phyloP scores from a whole-genome alignment of 768 basidiomycete species.

The Dendrothele bispora region DNA sequence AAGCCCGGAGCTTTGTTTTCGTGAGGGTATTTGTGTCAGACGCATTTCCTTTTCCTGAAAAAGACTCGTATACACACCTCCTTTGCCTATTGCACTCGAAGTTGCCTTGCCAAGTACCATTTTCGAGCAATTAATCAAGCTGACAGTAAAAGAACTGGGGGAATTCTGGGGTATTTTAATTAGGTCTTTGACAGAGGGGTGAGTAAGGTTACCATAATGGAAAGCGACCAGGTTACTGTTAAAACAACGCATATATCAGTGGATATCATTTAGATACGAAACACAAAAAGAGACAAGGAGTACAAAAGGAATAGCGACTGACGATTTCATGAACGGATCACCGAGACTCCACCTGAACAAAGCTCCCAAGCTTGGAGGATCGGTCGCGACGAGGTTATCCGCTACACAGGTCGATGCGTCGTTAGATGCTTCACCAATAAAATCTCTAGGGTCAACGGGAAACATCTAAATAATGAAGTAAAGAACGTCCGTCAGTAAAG shows the following conservation, averaged over 20 bases:
- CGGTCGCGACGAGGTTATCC: conserved; percentile 57
- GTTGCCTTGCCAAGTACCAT: no score
- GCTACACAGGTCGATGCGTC: conserved; percentile 49
- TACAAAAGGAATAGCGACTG: conserved; percentile 26
- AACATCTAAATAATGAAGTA: conserved; percentile 46
- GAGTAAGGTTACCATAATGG: conserved; percentile 69
- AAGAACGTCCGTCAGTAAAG: neutral
- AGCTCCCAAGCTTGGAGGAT: conserved; percentile 51
- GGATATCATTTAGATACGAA: no score
- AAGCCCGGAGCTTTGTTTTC: conserved; percentile 42
- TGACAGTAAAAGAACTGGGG: conserved; percentile 41
- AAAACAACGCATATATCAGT: no score
- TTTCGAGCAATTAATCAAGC: conserved; percentile 45
- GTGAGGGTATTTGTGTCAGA: neutral
- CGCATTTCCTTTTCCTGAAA: neutral
- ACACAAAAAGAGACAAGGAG: neutral
- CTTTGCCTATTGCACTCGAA: conserved; percentile 57
- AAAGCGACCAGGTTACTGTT: conserved; percentile 63
- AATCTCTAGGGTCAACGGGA: conserved; percentile 71
- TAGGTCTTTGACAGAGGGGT: conserved; percentile 52
- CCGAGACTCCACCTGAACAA: conserved; percentile 74
- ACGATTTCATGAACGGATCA: conserved; percentile 73
- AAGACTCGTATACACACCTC: conserved; percentile 34
- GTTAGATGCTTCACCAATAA: conserved; percentile 42
- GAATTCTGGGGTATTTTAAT: conserved; percentile 32